Percentiles rank a stretch among this genome's conserved stretches.
Evolutionary conservation across 2,329 filamentous ascomycete species (phyloP).

Genomic region (Pseudogymnoascus destructans): DNA sequence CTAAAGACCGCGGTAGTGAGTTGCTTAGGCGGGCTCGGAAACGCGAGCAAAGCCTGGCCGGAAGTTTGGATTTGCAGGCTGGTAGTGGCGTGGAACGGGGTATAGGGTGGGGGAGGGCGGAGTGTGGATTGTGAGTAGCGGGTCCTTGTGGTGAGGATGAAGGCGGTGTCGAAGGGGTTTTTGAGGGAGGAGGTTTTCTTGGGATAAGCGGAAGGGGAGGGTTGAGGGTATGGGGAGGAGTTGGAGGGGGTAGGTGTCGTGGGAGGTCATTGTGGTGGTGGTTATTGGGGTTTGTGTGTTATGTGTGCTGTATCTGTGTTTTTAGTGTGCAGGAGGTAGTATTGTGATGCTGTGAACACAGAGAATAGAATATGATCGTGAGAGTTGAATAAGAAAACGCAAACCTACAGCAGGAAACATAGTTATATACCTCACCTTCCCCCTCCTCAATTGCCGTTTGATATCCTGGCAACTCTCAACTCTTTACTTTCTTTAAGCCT

Average conservation of each 20-base stretch:
- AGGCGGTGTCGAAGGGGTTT: not conserved
- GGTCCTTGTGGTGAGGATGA: not conserved
- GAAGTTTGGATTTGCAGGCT: constrained; percentile 36
- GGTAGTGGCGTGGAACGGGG: constrained; percentile 31
- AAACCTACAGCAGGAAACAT: not conserved
- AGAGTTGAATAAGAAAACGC: not conserved
- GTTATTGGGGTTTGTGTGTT: not conserved
- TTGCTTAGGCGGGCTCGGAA: not conserved
- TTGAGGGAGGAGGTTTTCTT: not conserved
- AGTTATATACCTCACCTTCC: not conserved
- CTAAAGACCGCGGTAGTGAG: constrained; percentile 32
- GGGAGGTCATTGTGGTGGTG: not conserved
- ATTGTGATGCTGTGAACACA: not conserved
- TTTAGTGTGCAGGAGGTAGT: not conserved
- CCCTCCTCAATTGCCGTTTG: not conserved
- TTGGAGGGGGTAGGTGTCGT: not conserved
- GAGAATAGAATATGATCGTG: not conserved
- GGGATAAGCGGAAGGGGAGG: not conserved
- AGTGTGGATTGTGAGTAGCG: not conserved
- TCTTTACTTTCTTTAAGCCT: too few species aligned
- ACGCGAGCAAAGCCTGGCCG: constrained; percentile 32
- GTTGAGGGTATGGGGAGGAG: not conserved
- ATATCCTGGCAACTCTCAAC: not conserved
- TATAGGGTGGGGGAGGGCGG: not conserved
- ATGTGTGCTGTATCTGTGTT: not conserved